phyloP scores from a whole-genome alignment of 257 asterid genomes.

The Fraxinus excelsior region DNA sequence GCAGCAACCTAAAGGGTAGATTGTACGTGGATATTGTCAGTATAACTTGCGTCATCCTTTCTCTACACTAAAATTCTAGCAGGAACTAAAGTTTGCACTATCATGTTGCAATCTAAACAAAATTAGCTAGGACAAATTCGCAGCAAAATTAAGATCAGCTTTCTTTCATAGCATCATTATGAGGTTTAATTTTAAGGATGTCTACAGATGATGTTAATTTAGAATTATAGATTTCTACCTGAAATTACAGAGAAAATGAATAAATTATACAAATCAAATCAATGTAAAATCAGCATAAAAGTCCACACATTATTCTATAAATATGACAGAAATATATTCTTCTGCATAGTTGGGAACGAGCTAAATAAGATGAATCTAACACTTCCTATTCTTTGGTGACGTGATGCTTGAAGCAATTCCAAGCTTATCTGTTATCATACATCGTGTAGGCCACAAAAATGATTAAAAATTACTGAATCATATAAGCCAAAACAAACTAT shows the following conservation, averaged over 20 bases:
- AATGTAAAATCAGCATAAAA: neutral
- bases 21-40: neutral
- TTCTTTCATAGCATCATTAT: neutral
- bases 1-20: neutral
- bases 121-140: neutral
- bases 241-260: neutral
- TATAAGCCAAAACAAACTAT: neutral
- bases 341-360: slow-evolving; percentile 12
- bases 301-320: neutral
- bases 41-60: neutral
- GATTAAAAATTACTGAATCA: slow-evolving; percentile 7
- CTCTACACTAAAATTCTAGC: neutral
- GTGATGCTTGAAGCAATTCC: neutral
- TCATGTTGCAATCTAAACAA: neutral
- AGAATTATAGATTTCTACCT: neutral
- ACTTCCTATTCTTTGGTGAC: neutral
- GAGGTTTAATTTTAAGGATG: neutral
- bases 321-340: neutral
- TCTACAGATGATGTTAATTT: neutral
- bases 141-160: neutral
- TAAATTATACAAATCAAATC: neutral
- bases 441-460: slow-evolving; percentile 8
- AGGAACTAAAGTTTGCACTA: neutral
- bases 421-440: neutral
- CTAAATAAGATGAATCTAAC: slow-evolving; percentile 6